Conservation (phyloP, 2,329 filamentous ascomycete genomes). For the Colletotrichum spinosum region DNA sequence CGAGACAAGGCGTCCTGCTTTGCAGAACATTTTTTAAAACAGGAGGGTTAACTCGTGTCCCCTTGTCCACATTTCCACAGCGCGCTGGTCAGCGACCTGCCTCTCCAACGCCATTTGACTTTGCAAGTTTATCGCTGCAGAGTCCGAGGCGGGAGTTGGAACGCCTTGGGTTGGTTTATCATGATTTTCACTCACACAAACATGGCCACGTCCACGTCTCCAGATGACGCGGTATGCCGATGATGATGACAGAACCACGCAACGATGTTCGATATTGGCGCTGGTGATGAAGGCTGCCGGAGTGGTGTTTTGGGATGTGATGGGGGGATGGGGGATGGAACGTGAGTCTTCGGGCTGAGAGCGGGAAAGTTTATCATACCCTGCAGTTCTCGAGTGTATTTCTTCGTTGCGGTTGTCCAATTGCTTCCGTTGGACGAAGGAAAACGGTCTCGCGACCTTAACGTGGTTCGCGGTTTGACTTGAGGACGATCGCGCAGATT, state of each 20-base stretch:
- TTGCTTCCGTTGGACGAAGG: slow-evolving; percentile 1
- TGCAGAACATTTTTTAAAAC: slow-evolving; percentile 36
- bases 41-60: slow-evolving; percentile 36
- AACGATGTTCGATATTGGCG: slow-evolving; percentile 18
- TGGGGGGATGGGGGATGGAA: slow-evolving; percentile 6
- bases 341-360: slow-evolving; percentile 29
- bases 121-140: slow-evolving; percentile 38
- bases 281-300: not conserved
- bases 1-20: slow-evolving; percentile 35
- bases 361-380: slow-evolving; percentile 38
- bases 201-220: slow-evolving; percentile 30
- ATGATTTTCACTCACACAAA: slow-evolving; percentile 38
- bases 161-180: slow-evolving; percentile 26
- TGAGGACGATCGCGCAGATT: slow-evolving; percentile 32
- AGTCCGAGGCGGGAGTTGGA: slow-evolving; percentile 33
- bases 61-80: slow-evolving; percentile 37
- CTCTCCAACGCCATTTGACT: slow-evolving; percentile 32
- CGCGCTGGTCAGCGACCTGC: slow-evolving; percentile 23
- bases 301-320: not conserved
- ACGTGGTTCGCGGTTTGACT: slow-evolving; percentile 33
- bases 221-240: slow-evolving; percentile 16
- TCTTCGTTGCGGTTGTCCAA: slow-evolving; percentile 22
- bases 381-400: slow-evolving; percentile 29
- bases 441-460: slow-evolving; percentile 32
- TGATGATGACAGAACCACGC: slow-evolving; percentile 18